These are phyloP conservation scores for Ballota nigra DNA, from an alignment of 257 asterid genomes.

Conservation along the genomic window DNA sequence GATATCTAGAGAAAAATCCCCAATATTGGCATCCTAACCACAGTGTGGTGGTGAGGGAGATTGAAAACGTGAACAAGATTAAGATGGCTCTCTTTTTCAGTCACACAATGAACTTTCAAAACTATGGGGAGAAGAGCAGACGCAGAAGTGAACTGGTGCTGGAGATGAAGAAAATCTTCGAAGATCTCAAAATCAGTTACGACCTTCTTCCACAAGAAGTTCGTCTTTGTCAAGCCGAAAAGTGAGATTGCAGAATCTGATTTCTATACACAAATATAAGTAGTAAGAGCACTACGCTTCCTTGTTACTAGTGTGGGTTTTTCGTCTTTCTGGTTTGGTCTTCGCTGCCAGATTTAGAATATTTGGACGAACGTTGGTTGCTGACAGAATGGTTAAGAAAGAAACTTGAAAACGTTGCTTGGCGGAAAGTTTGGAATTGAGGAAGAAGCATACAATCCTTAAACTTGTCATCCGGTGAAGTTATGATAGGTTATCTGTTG, in stretches of 20 bases:
- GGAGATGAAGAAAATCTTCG: slow-evolving; percentile 74
- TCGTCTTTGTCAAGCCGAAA: slow-evolving; percentile 42
- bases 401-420: too few species aligned
- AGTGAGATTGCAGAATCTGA: slow-evolving; percentile 20
- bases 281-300: neutral
- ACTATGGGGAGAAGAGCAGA: slow-evolving; percentile 55
- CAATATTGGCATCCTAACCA: slow-evolving; percentile 80
- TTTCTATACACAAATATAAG: neutral
- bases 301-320: too few species aligned
- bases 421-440: too few species aligned
- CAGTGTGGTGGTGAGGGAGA: slow-evolving; percentile 77
- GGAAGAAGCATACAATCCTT: too few species aligned
- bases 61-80: slow-evolving; percentile 80
- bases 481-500: too few species aligned
- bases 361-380: too few species aligned
- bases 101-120: slow-evolving; percentile 86
- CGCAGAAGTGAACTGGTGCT: slow-evolving; percentile 64
- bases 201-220: slow-evolving; percentile 82
- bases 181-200: slow-evolving; percentile 69
- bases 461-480: too few species aligned
- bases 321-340: too few species aligned
- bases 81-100: slow-evolving; percentile 68
- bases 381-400: too few species aligned
- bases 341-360: too few species aligned
- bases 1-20: slow-evolving; percentile 63